Base-by-base conservation (phyloP, 176 grass and related monocot species). In the Pharus latifolius region DNA sequence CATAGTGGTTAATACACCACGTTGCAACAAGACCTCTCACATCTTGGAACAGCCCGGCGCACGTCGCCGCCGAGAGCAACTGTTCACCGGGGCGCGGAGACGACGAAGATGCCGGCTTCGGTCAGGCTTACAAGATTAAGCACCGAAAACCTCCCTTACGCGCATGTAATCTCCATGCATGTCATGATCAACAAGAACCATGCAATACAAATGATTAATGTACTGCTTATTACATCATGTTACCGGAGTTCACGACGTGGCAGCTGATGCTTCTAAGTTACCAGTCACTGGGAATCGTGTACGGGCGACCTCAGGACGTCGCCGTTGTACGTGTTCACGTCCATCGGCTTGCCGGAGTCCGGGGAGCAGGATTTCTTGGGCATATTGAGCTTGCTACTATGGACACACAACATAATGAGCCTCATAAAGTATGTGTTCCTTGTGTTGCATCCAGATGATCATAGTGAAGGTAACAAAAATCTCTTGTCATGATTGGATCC, bases 311-410 rank as follows among this genome's bases (percentile, higher is more conserved):
- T 91, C 7, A 84, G 88, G 6, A 91, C 84, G 25, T 91, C 80
- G 2, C 84, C 84, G 30, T 72, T 91, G 7, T 91, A 87, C 76
- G 88, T 91, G 55, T 91, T 87, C 56, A 79, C 88, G 46, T 91
- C 88, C 3, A 72, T 91, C 40, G 74, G 58, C 15, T 61, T 87
- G 20, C 50, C 46, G 1, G 53, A 68, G 25, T 70, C 84, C 12
- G 82, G 16, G 23, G 84, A 84, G 60, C 16, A 50, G 13, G 84
- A 87, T 34, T 62, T 88, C 45, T 38, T 88, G 2, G 88, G 88
- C 13, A 78, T 84, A 59, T 43, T 92, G 5, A 92, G 84, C 67
- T 51, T 92, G 27, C 84, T 92, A 62, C 61, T 92, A 20, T 92
- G 80, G 88, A 92, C 81, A 10, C 70, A 88, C 3, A 92, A 80